phyloP scores from a whole-genome alignment of 345 rosid species.

The Citrus mangshanensis region DNA sequence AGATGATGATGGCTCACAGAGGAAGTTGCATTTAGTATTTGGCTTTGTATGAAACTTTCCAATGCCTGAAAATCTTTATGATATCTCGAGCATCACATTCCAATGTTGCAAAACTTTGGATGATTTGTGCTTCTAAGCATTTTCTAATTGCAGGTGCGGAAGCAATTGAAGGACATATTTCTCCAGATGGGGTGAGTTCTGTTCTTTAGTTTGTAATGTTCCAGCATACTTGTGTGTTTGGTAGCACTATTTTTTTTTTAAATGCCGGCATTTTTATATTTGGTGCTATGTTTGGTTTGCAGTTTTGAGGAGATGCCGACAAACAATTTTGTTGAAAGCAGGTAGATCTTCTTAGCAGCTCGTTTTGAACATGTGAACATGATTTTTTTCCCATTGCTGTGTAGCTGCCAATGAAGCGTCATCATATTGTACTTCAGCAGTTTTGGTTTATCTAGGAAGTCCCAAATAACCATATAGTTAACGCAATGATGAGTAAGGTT shows the following conservation, averaged over 20 bases:
- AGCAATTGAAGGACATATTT: constrained; percentile 77
- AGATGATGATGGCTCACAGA: background rate
- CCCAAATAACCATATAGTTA: background rate
- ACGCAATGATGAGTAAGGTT: background rate
- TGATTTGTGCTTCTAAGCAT: background rate
- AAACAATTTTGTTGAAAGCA: constrained; percentile 91
- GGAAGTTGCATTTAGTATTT: background rate
- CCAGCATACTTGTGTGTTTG: background rate
- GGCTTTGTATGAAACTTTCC: background rate
- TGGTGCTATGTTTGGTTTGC: constrained; percentile 26
- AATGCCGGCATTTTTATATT: constrained; percentile 15
- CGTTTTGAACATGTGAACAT: background rate
- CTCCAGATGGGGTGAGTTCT: constrained; percentile 69
- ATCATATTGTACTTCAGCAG: background rate
- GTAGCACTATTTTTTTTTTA: background rate
- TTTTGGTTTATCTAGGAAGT: background rate
- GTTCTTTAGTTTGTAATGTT: background rate
- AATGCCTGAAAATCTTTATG: background rate
- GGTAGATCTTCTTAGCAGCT: constrained; percentile 38
- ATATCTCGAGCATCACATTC: background rate
- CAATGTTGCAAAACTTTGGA: background rate
- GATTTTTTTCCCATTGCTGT: constrained; percentile 1
- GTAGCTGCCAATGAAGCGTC: constrained; percentile 13
- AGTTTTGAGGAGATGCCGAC: constrained; percentile 98
- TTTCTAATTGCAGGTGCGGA: constrained; percentile 55